These are phyloP conservation scores for Euclidium syriacum DNA, from an alignment of 345 rosid genomes.

Conservation along the genomic window DNA sequence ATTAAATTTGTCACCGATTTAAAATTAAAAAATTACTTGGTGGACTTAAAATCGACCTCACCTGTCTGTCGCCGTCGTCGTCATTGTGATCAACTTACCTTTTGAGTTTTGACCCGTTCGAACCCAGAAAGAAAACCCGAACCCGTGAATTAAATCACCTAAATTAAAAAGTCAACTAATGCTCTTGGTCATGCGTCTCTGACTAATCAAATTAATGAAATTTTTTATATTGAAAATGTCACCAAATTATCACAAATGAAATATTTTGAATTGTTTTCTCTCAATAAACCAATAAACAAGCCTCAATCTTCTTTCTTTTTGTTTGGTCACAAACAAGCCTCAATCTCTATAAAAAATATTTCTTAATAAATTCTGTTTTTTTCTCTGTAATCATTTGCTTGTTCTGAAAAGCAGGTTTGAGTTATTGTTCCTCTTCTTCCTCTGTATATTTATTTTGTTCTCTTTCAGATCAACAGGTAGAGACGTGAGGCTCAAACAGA, in stretches of 20 bases:
- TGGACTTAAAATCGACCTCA: neutral
- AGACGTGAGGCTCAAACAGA: conserved; percentile 19
- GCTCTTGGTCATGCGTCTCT: neutral
- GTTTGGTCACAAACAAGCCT: no score
- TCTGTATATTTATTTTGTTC: neutral
- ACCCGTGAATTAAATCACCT: neutral
- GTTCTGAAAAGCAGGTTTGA: neutral
- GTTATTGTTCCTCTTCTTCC: neutral
- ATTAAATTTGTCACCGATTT: neutral
- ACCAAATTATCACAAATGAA: neutral
- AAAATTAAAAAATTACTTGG: neutral
- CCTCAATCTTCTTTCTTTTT: no score
- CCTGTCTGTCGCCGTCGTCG: neutral
- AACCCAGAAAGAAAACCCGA: neutral
- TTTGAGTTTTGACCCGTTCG: neutral
- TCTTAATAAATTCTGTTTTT: neutral
- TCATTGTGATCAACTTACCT: neutral
- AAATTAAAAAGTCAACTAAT: conserved; percentile 22
- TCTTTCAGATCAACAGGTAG: neutral
- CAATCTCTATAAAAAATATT: neutral
- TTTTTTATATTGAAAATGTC: neutral
- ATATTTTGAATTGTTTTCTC: no score
- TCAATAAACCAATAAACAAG: no score
- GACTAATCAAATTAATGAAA: neutral
- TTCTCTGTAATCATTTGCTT: neutral